Evolutionary conservation across 2,329 filamentous ascomycete genomes (phyloP), one percentile per base, ranked within the genome.

Genomic region (Penicillium digitatum): DNA sequence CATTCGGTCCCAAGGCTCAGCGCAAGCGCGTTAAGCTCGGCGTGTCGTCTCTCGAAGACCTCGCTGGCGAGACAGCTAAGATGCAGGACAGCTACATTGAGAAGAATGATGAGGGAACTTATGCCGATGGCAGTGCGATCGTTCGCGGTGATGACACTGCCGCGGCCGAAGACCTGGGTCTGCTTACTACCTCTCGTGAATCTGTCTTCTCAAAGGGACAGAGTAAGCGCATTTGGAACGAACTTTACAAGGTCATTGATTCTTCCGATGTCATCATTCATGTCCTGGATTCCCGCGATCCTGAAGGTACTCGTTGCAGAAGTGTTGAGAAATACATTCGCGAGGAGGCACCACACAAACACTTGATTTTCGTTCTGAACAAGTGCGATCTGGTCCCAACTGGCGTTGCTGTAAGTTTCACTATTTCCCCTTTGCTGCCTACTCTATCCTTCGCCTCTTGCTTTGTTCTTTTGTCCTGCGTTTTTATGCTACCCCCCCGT

Each of bases 241-340:
- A 99, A 72, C 78, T 97, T 40, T 88, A 94, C 81, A 95, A 95
- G 76, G 91, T 94, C 67, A 94, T 96, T 58, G 93, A 96, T 75
- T 95, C 90, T 3, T 94, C 89, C 10, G 94, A 99, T 74, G 93
- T 99, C 34, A 85, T 99, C 43, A 87, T 99, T n/a, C 94, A 96
- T 68, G 89, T 96, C 14, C 78, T 96, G 1, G 93, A 96, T 73
- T 91, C 92, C 38, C 82, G 91, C 74, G 91, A 96, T 73, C 92
- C 91, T 3, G 77, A 93, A 11, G 94, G 94, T 32, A 97, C 94
- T 16, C 83, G 94, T 52, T 99, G 94, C 78, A 83, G 87, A 29
- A 90, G 89, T 65, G 87, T 95, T 24, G 89, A 99, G 72, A 96
- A 96, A 70, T 97, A 96, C 70, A 87, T 99, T 46, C 85, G 84